Percentiles rank a stretch among this genome's conserved stretches.
Conservation (phyloP, 75 land plant species). For the Adiantum capillusveneris region DNA sequence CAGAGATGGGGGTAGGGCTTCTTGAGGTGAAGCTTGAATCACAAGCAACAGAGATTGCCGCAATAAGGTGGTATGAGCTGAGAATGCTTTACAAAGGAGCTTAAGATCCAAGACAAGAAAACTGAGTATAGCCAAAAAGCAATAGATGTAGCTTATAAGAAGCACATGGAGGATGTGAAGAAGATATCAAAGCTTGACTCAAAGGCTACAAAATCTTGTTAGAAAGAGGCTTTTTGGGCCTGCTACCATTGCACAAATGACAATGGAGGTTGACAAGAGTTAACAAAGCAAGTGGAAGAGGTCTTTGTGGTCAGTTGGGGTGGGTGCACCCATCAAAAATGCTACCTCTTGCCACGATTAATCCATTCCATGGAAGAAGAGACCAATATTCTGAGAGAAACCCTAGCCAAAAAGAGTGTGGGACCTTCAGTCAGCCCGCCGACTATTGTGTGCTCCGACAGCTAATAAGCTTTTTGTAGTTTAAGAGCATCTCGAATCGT, state of each 20-base stretch:
- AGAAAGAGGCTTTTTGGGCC: conserved; percentile 35
- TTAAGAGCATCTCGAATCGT: not conserved
- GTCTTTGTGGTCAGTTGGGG: too few species aligned
- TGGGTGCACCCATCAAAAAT: too few species aligned
- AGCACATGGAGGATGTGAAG: conserved; percentile 67
- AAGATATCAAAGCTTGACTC: conserved; percentile 70
- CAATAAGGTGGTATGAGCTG: conserved; percentile 51
- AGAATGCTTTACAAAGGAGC: conserved; percentile 29
- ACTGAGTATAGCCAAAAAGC: conserved; percentile 54
- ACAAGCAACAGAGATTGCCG: conserved; percentile 52
- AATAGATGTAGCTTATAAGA: conserved; percentile 61
- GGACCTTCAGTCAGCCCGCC: not conserved
- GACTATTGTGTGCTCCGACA: not conserved
- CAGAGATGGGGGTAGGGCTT: conserved; percentile 60
- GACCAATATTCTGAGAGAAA: conserved; percentile 73
- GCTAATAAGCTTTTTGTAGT: not conserved
- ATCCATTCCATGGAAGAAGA: conserved; percentile 33
- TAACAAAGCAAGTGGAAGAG: too few species aligned
- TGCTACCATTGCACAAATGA: conserved; percentile 28
- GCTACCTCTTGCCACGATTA: too few species aligned
- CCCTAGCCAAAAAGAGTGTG: too few species aligned
- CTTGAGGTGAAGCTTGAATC: conserved; percentile 46
- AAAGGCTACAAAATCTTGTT: conserved; percentile 36
- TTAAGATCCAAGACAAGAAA: conserved; percentile 46
- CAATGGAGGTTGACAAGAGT: conserved; percentile 19